Evolutionary conservation across 2,329 filamentous ascomycete species (phyloP).

Genomic region (Aspergillus intermedius): DNA sequence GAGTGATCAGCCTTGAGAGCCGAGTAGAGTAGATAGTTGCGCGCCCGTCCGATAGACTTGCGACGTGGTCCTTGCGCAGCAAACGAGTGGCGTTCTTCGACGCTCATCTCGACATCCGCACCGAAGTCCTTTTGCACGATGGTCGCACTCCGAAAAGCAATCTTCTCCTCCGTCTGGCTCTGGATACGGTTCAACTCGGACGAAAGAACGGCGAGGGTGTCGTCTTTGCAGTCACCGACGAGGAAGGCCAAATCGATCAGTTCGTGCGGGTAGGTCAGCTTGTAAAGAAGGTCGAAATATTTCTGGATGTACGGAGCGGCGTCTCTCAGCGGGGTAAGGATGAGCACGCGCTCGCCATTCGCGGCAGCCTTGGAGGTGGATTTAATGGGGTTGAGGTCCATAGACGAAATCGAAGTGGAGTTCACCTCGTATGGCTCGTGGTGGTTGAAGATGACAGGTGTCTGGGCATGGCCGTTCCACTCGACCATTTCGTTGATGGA

Average conservation of each 20-base stretch:
- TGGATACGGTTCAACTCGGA: slow-evolving; percentile 85
- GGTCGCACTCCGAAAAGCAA: slow-evolving; percentile 76
- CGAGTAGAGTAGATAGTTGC: slow-evolving; percentile 82
- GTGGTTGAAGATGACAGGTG: slow-evolving; percentile 93
- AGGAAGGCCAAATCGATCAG: slow-evolving; percentile 94
- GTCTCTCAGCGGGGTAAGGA: slow-evolving; percentile 89
- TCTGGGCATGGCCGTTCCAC: slow-evolving; percentile 84
- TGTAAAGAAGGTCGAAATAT: slow-evolving; percentile 86
- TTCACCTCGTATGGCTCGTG: slow-evolving; percentile 84
- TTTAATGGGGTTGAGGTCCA: slow-evolving; percentile 78
- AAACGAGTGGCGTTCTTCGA: slow-evolving; percentile 78
- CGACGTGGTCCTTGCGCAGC: slow-evolving; percentile 81
- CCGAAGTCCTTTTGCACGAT: slow-evolving; percentile 92
- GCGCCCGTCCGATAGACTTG: slow-evolving; percentile 80
- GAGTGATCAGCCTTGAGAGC: slow-evolving; percentile 89
- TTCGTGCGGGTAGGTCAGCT: slow-evolving; percentile 88
- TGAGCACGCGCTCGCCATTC: slow-evolving; percentile 81
- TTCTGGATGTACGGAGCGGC: slow-evolving; percentile 74
- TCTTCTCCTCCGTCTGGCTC: slow-evolving; percentile 63
- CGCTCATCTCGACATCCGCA: slow-evolving; percentile 64
- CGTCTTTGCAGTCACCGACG: slow-evolving; percentile 83
- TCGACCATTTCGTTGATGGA: slow-evolving; percentile 79
- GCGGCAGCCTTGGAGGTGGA: slow-evolving; percentile 71
- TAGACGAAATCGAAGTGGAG: slow-evolving; percentile 65
- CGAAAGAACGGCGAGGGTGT: slow-evolving; percentile 79